Evolutionary conservation across 768 basidiomycete species (phyloP), one percentile per base, ranked within the genome.

Genomic region (Pluteus cervinus): DNA sequence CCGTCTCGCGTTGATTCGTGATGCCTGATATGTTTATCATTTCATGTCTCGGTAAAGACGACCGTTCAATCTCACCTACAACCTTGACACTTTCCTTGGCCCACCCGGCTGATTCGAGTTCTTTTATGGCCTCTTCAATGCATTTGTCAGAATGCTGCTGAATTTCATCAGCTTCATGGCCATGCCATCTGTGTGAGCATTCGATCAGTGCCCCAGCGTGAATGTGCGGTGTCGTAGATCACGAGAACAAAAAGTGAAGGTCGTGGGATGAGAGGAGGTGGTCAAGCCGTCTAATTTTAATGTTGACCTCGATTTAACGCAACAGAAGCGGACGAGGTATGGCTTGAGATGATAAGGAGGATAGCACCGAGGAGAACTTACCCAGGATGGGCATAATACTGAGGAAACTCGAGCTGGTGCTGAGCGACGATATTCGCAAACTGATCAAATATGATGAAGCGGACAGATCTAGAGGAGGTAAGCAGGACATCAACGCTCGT

Each of bases 1-100:
- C 79, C 1, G 96, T 98, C 60, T 98, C 96, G 38, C 96, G 81
- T 62, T 98, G 94, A 56, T 97, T 99, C 28, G 94, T 97, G 62
- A 98, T 88, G 17, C 93, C 86, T 83, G 47, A 12, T 32, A 15
- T 24, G 10, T 28, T 29, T 9, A 35, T 17, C n/a, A 24, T 36
- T 26, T 21, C 42, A 48, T 45, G 44, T 50, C 47, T 51, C 48
- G 46, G 40, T 36, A 33, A 29, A 36, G 23, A 45, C n/a, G 36
- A 39, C n/a, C 25, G 24, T 39, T 24, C 29, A 12, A 63, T 40
- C 81, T 45, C 52, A 91, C 92, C 94, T 47, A 99, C 88, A 45
- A 86, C 85, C 65, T 91, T 93, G 57, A 99, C 64, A 56, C 88
- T 86, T 36, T 79, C 74, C 56, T 75, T 79, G 2, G 73, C 61